Percentiles rank a stretch among this genome's conserved stretches.
Conservation (phyloP, 768 basidiomycete species). For the Podaxis pistillaris region DNA sequence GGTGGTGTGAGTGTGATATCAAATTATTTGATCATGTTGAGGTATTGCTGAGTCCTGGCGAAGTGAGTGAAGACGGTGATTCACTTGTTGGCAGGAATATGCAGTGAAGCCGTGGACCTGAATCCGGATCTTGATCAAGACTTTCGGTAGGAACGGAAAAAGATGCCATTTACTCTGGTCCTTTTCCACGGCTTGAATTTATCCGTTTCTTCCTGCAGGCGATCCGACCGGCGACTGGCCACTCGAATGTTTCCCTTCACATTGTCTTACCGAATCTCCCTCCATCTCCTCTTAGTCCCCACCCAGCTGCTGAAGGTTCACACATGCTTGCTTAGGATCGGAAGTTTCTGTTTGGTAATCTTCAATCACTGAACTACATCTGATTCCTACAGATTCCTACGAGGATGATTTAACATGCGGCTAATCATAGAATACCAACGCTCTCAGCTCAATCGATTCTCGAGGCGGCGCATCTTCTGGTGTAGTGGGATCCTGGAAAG, state of each 20-base stretch:
- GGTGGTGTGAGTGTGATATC: not conserved
- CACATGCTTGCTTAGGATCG: too few relatives aligned
- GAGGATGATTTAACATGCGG: not conserved
- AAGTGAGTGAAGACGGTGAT: not conserved
- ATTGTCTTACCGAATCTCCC: too few relatives aligned
- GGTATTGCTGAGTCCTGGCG: not conserved
- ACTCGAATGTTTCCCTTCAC: too few relatives aligned
- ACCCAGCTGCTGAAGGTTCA: too few relatives aligned
- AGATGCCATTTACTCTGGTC: not conserved
- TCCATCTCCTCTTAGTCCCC: too few relatives aligned
- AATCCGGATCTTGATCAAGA: not conserved
- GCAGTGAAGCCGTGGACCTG: not conserved
- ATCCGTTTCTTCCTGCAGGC: too few relatives aligned
- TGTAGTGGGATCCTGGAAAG: conserved; percentile 43
- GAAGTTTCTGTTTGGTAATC: too few relatives aligned
- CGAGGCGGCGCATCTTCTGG: conserved; percentile 40
- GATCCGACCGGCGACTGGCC: too few relatives aligned
- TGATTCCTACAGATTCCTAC: too few relatives aligned
- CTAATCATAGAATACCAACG: conserved; percentile 48
- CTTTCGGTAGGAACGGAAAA: not conserved
- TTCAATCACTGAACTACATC: too few relatives aligned
- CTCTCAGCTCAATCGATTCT: conserved; percentile 50
- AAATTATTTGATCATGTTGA: not conserved
- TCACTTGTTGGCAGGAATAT: not conserved
- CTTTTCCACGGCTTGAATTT: too few relatives aligned